A percentile compares a stretch with the other conserved stretches of the same genome.
phyloP scores from a whole-genome alignment of 176 grass and related monocot species.

The Musa troglodytarum region DNA sequence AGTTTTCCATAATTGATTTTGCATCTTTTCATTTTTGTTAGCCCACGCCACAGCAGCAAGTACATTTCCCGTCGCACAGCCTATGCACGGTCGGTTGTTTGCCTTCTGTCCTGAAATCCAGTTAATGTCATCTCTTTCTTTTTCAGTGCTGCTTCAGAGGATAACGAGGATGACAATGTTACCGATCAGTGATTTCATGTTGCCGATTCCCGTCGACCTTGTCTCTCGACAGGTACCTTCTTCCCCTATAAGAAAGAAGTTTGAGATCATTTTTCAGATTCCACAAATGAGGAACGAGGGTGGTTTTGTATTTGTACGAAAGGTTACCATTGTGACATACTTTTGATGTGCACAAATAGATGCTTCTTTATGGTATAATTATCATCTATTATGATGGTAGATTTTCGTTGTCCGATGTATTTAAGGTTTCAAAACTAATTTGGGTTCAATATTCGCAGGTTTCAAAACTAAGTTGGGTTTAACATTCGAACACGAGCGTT shows the following conservation, averaged over 20 bases:
- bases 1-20: not conserved
- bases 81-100: not conserved
- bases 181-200: not conserved
- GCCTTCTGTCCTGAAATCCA: too few relatives aligned
- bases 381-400: too few relatives aligned
- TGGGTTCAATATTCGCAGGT: too few relatives aligned
- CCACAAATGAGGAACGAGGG: not conserved
- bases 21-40: not conserved
- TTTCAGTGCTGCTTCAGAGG: not conserved
- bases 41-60: not conserved
- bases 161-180: not conserved
- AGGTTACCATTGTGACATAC: not conserved
- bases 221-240: not conserved
- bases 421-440: too few relatives aligned
- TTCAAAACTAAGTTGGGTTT: too few relatives aligned
- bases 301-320: not conserved
- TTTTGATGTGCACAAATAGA: too few relatives aligned
- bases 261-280: not conserved
- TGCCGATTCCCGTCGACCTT: not conserved
- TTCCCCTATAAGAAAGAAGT: not conserved
- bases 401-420: too few relatives aligned
- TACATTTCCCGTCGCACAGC: not conserved
- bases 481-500: too few relatives aligned
- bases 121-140: not conserved
- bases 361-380: too few relatives aligned